Percentiles rank a stretch among this genome's conserved stretches.
Conservation (phyloP, 345 rosid species). For the Eucalyptus polyanthemos region DNA sequence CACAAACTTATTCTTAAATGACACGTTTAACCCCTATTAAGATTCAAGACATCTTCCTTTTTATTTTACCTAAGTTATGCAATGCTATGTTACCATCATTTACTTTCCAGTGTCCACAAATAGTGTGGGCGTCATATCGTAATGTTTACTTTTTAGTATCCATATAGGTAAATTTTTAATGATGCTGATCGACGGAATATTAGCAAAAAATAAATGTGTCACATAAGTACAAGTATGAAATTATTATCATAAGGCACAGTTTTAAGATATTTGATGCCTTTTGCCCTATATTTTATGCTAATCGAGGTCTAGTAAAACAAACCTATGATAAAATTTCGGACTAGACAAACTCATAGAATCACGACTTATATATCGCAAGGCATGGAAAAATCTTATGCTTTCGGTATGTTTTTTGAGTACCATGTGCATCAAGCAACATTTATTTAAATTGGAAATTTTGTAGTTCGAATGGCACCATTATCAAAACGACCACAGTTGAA, state of each 20-base stretch:
- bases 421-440: not conserved
- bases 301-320: not conserved
- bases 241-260: rapidly evolving
- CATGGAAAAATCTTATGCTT: rapidly evolving
- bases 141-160: too few species aligned
- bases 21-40: too few species aligned
- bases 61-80: too few species aligned
- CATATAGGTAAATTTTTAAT: too few species aligned
- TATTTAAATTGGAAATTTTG: not conserved
- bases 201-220: too few species aligned
- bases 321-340: not conserved
- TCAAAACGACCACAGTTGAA: not conserved
- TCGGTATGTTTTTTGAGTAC: not conserved
- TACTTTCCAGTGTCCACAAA: too few species aligned
- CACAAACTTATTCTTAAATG: too few species aligned
- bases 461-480: not conserved
- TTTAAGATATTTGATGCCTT: too few species aligned
- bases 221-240: rapidly evolving
- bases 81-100: too few species aligned
- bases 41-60: too few species aligned
- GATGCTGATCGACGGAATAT: rapidly evolving
- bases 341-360: not conserved
- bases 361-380: not conserved
- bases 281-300: too few species aligned
- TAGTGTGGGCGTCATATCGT: rapidly evolving